These are phyloP conservation scores for Lasiosphaeria ovina DNA, from an alignment of 495 filamentous ascomycete species.

Conservation along the genomic window DNA sequence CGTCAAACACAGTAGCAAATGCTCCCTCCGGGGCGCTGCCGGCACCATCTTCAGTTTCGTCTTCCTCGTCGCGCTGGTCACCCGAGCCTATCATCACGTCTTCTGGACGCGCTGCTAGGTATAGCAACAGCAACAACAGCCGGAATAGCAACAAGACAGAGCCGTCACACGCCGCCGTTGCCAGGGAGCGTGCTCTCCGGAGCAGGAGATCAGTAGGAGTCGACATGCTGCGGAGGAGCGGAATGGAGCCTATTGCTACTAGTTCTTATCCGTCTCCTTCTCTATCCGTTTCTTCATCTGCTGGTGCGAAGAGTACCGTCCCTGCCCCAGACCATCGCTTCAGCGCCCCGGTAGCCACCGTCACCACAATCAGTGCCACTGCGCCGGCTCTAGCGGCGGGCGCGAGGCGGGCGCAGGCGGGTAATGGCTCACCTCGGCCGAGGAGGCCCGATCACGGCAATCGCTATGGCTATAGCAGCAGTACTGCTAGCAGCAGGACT, in stretches of 20 bases:
- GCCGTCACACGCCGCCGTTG: background rate
- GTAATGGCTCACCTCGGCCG: too few relatives aligned
- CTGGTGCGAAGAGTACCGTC: background rate
- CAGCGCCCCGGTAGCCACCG: too few relatives aligned
- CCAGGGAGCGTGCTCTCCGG: background rate
- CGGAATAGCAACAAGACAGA: background rate
- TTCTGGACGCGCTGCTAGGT: background rate
- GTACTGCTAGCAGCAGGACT: too few relatives aligned
- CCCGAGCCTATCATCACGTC: background rate
- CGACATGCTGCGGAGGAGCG: background rate
- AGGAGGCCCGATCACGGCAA: too few relatives aligned
- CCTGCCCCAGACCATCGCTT: too few relatives aligned
- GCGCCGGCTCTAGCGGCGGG: too few relatives aligned
- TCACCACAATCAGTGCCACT: too few relatives aligned
- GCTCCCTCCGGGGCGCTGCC: too few relatives aligned
- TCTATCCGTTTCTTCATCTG: background rate
- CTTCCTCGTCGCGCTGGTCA: background rate
- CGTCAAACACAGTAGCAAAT: background rate
- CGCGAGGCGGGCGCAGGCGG: too few relatives aligned
- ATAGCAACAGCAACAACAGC: background rate
- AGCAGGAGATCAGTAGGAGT: conserved; percentile 1
- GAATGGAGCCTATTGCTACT: background rate
- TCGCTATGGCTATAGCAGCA: too few relatives aligned
- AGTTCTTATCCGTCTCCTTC: background rate
- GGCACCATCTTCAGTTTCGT: background rate